Base-by-base conservation (phyloP, 108 stramenopile species). In the Cylindrotheca closterium region DNA sequence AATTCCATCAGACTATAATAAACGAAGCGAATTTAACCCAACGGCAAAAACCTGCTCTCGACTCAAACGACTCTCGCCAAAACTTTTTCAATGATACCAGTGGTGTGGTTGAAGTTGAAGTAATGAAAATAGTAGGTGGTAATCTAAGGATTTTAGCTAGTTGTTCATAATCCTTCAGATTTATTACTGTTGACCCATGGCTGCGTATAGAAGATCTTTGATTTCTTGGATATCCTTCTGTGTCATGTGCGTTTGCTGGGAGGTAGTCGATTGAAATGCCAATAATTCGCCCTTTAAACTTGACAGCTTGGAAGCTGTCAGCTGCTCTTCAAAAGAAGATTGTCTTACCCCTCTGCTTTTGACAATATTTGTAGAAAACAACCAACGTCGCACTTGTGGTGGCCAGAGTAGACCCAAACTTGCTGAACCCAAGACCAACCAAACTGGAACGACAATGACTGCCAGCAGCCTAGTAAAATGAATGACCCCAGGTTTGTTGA, bases 401-500 rank as follows among this genome's bases (percentile, higher is more conserved):
- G 90, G 90, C 87, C 83, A 92, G 53, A 88, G 55, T 8, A 83
- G 54, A 4, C 90, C 90, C 31, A 84, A 65, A 19, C 85, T 81
- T 12, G 63, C 33, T 17, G 75, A 22, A 4, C 90, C 90, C 23
- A 87, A 27, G 8, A 67, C 21, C 5, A 92, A 56, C 90, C 90
- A 92, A n/a, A 87, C 34, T 8, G 90, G 90, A 17, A 87, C 29
- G 25, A 85, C 3, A 51, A 80, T 55, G 27, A 71, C 59, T 15
- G 79, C 79, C 31, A 77, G 18, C 7, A 79, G 30, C 10, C 79
- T 27, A 7, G 73, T 69, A 19, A 69, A 18, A 48, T 58, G 50
- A 30, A 65, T 21, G 34, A 73, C 12, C 22, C 52, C 51, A 5
- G 71, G 51, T 21, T 45, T 45, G 29, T 47, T 50, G 4, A 28